Evolutionary conservation across 1,284 basidiomycete genomes (phyloP).

Genomic region (Ceratobasidium sp.): DNA sequence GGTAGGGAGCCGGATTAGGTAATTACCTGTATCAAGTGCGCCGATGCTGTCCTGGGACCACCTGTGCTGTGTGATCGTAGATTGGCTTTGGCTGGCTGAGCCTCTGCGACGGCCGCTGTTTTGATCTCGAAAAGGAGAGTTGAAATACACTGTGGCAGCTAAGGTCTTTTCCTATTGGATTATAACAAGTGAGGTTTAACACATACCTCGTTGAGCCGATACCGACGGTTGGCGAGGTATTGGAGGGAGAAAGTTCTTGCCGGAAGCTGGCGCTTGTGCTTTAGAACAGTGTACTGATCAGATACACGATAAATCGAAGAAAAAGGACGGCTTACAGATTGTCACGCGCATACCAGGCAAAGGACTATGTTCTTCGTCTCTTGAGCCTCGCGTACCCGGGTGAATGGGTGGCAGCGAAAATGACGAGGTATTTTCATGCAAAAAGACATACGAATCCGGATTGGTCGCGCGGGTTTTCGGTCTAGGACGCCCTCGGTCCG

Average conservation of each 20-base stretch:
- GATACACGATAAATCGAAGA: neutral
- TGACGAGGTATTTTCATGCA: neutral
- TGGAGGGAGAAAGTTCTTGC: neutral
- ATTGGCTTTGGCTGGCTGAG: slow-evolving; percentile 11
- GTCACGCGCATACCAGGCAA: slow-evolving; percentile 22
- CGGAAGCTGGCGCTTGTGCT: neutral
- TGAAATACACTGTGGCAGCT: neutral
- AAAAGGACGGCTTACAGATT: slow-evolving; percentile 1
- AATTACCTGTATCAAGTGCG: slow-evolving; percentile 32
- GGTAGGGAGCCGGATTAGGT: slow-evolving; percentile 23
- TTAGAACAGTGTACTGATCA: neutral
- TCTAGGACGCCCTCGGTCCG: slow-evolving; percentile 25
- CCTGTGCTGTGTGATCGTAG: slow-evolving; percentile 18
- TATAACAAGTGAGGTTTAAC: neutral
- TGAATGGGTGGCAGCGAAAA: slow-evolving; percentile 29
- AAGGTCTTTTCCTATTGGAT: neutral
- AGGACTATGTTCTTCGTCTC: slow-evolving; percentile 22
- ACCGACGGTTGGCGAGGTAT: slow-evolving; percentile 7
- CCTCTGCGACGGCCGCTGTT: neutral
- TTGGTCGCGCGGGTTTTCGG: slow-evolving; percentile 21
- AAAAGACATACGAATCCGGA: slow-evolving; percentile 1
- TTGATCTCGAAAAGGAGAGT: slow-evolving; percentile 8
- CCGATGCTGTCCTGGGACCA: slow-evolving; percentile 13
- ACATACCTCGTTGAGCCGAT: slow-evolving; percentile 14
- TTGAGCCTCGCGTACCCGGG: slow-evolving; percentile 1